These are phyloP conservation scores for Botrytis sinoallii DNA, from an alignment of 2,329 filamentous ascomycete species.

Conservation along the genomic window DNA sequence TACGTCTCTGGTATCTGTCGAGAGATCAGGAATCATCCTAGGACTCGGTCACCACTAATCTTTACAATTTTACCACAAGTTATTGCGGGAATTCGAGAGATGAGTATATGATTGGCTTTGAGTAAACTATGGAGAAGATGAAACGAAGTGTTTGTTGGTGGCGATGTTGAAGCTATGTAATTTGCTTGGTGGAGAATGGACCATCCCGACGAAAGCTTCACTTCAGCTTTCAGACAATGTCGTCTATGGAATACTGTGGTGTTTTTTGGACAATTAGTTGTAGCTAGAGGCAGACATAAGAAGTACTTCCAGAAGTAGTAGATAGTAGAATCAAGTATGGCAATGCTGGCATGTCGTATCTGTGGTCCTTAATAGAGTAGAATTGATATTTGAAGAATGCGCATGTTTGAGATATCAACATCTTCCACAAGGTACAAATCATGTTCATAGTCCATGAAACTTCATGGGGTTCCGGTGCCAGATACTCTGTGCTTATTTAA, in stretches of 20 bases:
- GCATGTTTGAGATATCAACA: background rate
- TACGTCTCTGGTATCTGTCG: background rate
- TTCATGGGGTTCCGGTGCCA: background rate
- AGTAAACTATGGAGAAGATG: background rate
- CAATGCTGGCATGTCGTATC: background rate
- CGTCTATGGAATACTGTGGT: background rate
- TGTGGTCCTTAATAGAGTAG: background rate
- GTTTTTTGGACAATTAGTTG: background rate
- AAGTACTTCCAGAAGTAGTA: background rate
- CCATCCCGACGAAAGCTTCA: background rate
- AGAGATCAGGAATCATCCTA: background rate
- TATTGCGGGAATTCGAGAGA: background rate
- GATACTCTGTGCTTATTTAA: background rate
- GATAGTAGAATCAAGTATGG: background rate
- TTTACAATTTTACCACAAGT: background rate
- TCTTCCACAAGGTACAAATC: background rate
- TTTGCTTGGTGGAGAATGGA: background rate
- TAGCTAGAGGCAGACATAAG: background rate
- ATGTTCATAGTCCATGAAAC: background rate
- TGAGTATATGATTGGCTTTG: background rate
- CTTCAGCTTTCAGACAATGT: background rate
- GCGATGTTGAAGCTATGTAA: background rate
- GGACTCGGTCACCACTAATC: background rate
- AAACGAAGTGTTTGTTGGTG: background rate
- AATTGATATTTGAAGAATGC: background rate